Evolutionary conservation across 352 stramenopile species (phyloP).

Genomic region (Phytopythium delawarense): DNA sequence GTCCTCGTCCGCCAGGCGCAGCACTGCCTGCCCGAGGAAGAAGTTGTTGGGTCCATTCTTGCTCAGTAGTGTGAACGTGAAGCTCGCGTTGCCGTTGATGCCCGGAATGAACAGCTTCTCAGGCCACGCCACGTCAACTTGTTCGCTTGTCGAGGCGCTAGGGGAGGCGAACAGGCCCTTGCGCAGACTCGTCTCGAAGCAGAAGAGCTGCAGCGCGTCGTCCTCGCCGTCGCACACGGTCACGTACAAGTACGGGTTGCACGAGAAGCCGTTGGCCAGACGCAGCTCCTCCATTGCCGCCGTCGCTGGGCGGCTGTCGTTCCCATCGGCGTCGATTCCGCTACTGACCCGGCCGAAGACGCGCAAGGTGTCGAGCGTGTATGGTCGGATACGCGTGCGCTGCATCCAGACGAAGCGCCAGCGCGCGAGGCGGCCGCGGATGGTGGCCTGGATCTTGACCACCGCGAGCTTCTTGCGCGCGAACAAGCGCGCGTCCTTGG

Average conservation of each 20-base stretch:
- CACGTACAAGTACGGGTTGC: conserved; percentile 72
- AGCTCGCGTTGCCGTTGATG: conserved; percentile 58
- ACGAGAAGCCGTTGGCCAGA: conserved; percentile 65
- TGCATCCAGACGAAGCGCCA: conserved; percentile 39
- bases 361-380: conserved; percentile 36
- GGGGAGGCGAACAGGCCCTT: conserved; percentile 15
- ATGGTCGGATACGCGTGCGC: conserved; percentile 54
- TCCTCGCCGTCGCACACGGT: conserved; percentile 63
- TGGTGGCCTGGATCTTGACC: conserved; percentile 46
- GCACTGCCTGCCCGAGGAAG: conserved; percentile 54
- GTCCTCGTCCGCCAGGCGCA: conserved; percentile 37
- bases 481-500: conserved; percentile 48
- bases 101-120: conserved; percentile 65
- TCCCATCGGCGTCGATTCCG: conserved; percentile 5
- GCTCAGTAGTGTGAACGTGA: conserved; percentile 69
- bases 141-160: neutral
- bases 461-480: conserved; percentile 54
- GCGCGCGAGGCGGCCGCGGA: conserved; percentile 50
- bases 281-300: conserved; percentile 35
- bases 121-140: conserved; percentile 43
- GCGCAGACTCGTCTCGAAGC: conserved; percentile 58
- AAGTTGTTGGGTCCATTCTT: conserved; percentile 81
- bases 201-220: conserved; percentile 62
- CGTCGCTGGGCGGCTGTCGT: conserved; percentile 2
- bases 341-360: conserved; percentile 15